Conservation (phyloP, 768 basidiomycete species). For the Favolaschia claudopus region DNA sequence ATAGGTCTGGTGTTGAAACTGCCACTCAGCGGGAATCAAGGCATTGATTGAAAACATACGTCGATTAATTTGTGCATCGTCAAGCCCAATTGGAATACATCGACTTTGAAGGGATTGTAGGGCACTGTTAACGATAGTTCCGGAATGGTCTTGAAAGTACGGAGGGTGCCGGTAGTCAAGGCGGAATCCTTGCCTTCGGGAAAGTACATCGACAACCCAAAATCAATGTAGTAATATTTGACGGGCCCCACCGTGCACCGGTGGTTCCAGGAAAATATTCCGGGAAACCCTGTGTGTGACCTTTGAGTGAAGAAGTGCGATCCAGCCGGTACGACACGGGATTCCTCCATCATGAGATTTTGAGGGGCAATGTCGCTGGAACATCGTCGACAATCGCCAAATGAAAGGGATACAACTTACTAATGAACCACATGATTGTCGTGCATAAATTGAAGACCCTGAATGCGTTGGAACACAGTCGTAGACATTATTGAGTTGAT, state of each 20-base stretch:
- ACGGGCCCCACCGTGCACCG: constrained; percentile 32
- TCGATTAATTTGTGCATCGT: too few relatives aligned
- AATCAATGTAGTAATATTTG: constrained; percentile 39
- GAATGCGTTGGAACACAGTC: not conserved
- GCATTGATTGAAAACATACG: too few relatives aligned
- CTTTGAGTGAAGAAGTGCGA: constrained; percentile 18
- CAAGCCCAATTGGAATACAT: constrained; percentile 1
- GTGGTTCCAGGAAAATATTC: constrained; percentile 10
- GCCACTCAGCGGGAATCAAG: too few relatives aligned
- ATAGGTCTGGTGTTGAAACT: too few relatives aligned
- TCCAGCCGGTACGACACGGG: constrained; percentile 21
- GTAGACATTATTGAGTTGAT: not conserved
- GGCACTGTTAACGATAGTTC: constrained; percentile 6
- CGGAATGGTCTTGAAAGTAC: constrained; percentile 6
- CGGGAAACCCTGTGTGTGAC: not conserved
- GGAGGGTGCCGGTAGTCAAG: not conserved
- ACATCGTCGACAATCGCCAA: not conserved
- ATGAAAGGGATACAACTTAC: too few relatives aligned
- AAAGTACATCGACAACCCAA: constrained; percentile 28
- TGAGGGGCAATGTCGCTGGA: constrained; percentile 25
- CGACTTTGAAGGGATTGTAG: not conserved
- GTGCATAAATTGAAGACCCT: constrained; percentile 34
- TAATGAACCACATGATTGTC: constrained; percentile 30
- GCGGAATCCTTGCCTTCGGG: not conserved
- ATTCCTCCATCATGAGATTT: constrained; percentile 32